Evolutionary conservation across 108 stramenopile genomes (phyloP), one percentile per base, ranked within the genome.

Genomic region (Skeletonema potamos): DNA sequence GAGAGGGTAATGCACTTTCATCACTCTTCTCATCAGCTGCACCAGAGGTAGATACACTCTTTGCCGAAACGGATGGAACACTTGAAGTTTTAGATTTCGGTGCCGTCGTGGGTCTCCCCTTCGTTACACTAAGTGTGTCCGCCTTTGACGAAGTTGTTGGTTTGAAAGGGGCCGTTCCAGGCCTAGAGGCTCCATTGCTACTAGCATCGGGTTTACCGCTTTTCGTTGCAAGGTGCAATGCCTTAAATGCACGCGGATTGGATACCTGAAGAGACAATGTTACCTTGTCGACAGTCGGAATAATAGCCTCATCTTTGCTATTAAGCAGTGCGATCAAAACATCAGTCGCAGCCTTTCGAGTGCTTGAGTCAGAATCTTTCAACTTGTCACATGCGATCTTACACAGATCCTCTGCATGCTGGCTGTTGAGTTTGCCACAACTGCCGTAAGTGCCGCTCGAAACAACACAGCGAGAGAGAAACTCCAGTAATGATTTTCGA

Each of bases 341-440:
- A 27, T 81, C 76, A 48, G 82, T 61, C 6, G 90, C 88, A 26
- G 84, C 82, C 62, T 92, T 89, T 55, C 94, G 70, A 0, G 89
- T 87, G 32, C 56, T 54, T 1, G 91, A 88, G 68, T 95, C 89
- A 6, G 91, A 88, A 64, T 95, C 94, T n/a, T 77, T 74, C 54
- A 92, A 64, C 55, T 89, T 91, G 15, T 70, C 48, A 22, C 72
- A 61, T 2, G 81, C 78, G 39, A 95, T 73, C 15, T 68, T 70
- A 27, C 82, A 77, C 3, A 83, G 46, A 6, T 62, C 56, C 4
- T 72, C 54, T 9, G 87, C 89, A 32, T 62, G 39, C 54, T 81
- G 37, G 10, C 66, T 20, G 27, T 64, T 66, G 12, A 95, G 62
- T 2, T 57, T 36, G 3, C 89, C 89, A 15, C 90, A 68, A 13